Conservation (phyloP, 768 basidiomycete species). For the Rhizopogon vulgaris region DNA sequence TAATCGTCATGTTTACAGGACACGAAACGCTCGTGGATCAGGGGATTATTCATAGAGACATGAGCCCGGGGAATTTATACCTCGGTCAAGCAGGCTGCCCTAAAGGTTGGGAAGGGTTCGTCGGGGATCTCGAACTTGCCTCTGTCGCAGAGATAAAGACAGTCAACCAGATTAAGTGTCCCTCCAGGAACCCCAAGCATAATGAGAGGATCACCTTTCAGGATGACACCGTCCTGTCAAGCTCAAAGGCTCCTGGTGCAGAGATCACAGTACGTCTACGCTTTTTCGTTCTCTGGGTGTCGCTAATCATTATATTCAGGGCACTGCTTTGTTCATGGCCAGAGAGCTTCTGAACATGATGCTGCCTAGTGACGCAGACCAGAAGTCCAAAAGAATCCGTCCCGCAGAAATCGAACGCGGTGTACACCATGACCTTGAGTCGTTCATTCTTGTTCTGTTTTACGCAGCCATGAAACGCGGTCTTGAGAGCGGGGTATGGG, state of each 20-base stretch:
- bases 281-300: background rate
- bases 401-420: background rate
- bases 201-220: background rate
- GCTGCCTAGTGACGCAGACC: too few relatives aligned
- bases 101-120: background rate
- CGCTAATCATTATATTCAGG: background rate
- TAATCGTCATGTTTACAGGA: background rate
- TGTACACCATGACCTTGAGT: background rate
- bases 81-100: background rate
- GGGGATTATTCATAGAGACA: slow-evolving; percentile 3
- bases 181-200: background rate
- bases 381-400: too few relatives aligned
- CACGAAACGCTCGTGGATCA: background rate
- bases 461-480: background rate
- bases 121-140: background rate
- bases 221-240: background rate
- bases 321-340: background rate
- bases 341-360: background rate
- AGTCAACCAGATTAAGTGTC: background rate
- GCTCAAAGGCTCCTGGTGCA: background rate
- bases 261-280: background rate
- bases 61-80: slow-evolving; percentile 3
- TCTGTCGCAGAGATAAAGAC: background rate
- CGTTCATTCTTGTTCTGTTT: background rate
- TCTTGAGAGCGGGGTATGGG: background rate